Evolutionary conservation across 2,329 filamentous ascomycete genomes (phyloP).

Genomic region (Laburnicola sp.): DNA sequence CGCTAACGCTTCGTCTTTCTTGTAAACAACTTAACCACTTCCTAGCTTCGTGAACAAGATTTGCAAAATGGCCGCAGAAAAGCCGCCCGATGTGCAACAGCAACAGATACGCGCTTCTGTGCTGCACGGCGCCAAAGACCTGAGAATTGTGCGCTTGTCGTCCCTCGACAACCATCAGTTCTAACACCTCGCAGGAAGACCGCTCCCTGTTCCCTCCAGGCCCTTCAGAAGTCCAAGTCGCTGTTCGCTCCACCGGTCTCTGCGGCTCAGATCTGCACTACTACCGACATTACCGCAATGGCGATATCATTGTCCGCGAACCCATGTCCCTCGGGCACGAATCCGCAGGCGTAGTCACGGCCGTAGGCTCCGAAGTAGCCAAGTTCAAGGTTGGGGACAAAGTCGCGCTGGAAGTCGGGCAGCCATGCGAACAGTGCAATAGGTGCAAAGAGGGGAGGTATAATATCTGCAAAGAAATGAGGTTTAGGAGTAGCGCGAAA

Average conservation of each 20-base stretch:
- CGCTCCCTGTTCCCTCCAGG: slow-evolving; percentile 53
- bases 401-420: slow-evolving; percentile 89
- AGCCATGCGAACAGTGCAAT: slow-evolving; percentile 71
- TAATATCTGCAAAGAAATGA: slow-evolving; percentile 64
- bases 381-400: slow-evolving; percentile 73
- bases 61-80: slow-evolving; percentile 27
- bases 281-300: slow-evolving; percentile 84
- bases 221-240: slow-evolving; percentile 63
- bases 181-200: slow-evolving; percentile 53
- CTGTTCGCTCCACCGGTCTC: slow-evolving; percentile 67
- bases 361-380: slow-evolving; percentile 66
- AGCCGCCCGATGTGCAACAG: slow-evolving; percentile 23
- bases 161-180: background rate
- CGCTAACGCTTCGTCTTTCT: background rate
- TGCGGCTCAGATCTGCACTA: slow-evolving; percentile 79
- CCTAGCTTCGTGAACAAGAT: background rate
- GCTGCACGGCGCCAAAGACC: slow-evolving; percentile 63
- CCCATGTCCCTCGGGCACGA: slow-evolving; percentile 81
- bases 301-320: slow-evolving; percentile 78
- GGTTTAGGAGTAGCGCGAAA: slow-evolving; percentile 63
- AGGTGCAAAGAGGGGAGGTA: slow-evolving; percentile 61
- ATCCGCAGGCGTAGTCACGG: slow-evolving; percentile 77
- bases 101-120: slow-evolving; percentile 56
- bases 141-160: slow-evolving; percentile 56
- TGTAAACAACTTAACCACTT: background rate